phyloP scores from a whole-genome alignment of 176 grass and related monocot species.

The Musa acuminata region DNA sequence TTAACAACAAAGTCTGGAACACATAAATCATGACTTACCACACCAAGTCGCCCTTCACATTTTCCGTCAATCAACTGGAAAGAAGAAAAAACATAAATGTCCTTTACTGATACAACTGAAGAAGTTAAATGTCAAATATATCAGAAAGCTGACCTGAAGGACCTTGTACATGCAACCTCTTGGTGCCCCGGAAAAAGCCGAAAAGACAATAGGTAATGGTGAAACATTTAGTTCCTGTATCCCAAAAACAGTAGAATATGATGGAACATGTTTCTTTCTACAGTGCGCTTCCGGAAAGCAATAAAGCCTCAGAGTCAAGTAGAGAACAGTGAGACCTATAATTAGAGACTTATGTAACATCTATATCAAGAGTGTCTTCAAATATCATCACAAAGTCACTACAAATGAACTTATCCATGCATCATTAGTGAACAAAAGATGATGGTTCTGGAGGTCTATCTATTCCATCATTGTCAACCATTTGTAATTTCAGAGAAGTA shows the following conservation, averaged over 20 bases:
- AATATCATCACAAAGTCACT: too few species aligned
- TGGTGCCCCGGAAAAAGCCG: conserved; percentile 72
- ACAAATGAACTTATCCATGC: too few species aligned
- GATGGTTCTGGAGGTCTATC: too few species aligned
- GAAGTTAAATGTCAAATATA: conserved; percentile 8
- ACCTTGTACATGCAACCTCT: conserved; percentile 96
- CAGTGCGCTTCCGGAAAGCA: not conserved
- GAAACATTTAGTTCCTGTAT: conserved; percentile 61
- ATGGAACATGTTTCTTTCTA: not conserved
- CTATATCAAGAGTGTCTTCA: too few species aligned
- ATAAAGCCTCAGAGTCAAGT: not conserved
- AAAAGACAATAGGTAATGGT: conserved; percentile 59
- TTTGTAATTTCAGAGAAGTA: too few species aligned
- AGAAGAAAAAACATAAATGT: conserved; percentile 7
- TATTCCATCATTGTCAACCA: too few species aligned
- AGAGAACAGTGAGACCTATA: too few species aligned
- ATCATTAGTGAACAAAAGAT: too few species aligned
- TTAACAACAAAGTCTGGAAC: not conserved
- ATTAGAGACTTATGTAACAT: too few species aligned
- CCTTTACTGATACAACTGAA: conserved; percentile 1
- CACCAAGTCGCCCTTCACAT: conserved; percentile 27
- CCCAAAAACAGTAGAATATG: not conserved
- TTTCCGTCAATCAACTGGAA: conserved; percentile 51
- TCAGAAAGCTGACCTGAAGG: conserved; percentile 53
- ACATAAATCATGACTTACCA: conserved; percentile 29